phyloP scores from a whole-genome alignment of 2,329 filamentous ascomycete genomes.

The Chrysoporthe puriensis region DNA sequence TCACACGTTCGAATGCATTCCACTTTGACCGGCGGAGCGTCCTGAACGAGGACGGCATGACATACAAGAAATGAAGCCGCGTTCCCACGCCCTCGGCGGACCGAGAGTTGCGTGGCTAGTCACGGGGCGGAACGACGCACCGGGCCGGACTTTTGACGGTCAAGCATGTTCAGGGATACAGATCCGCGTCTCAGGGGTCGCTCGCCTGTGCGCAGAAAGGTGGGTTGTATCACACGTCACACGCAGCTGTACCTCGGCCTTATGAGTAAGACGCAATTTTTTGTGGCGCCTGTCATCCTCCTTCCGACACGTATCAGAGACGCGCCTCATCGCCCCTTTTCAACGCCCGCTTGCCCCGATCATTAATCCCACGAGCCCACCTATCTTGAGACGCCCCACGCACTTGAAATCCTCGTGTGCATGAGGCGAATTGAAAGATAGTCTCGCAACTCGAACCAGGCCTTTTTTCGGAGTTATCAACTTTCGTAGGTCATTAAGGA shows the following conservation, averaged over 20 bases:
- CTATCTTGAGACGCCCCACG: background rate
- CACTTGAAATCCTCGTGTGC: background rate
- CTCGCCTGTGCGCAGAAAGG: background rate
- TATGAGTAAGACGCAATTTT: background rate
- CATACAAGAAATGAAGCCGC: background rate
- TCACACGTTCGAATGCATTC: no score
- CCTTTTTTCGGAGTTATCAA: background rate
- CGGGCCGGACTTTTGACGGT: background rate
- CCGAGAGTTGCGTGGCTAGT: background rate
- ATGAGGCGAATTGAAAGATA: background rate
- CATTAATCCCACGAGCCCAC: background rate
- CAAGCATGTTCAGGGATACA: background rate
- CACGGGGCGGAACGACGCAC: background rate
- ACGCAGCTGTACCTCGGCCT: background rate
- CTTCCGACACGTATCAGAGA: constrained; percentile 6
- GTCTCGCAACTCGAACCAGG: background rate
- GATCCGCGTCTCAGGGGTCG: background rate
- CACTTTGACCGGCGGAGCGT: no score
- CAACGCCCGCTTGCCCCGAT: background rate
- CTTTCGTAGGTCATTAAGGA: background rate
- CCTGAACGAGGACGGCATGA: no score
- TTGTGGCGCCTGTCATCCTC: background rate
- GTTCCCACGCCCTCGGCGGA: background rate
- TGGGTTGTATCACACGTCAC: background rate
- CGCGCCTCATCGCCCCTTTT: background rate